A percentile compares a stretch with the other conserved stretches of the same genome.
phyloP scores from a whole-genome alignment of 768 basidiomycete species.

The Imleria badia region DNA sequence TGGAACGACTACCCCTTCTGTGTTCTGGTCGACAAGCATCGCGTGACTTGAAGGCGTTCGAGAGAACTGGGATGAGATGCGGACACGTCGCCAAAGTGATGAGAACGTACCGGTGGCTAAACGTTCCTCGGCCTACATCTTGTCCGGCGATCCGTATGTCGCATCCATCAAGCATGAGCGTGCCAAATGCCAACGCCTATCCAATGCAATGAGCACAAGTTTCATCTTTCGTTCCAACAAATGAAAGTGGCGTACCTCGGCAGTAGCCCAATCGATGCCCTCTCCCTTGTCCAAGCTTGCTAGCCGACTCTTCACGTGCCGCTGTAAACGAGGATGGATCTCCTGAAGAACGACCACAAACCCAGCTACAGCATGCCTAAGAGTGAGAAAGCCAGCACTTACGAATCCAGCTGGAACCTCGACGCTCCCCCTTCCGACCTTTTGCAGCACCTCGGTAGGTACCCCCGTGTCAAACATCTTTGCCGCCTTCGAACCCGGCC shows the following conservation, averaged over 20 bases:
- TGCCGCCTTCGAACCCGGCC: constrained; percentile 60
- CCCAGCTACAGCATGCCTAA: neutral
- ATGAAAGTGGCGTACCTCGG: constrained; percentile 54
- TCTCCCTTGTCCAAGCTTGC: constrained; percentile 62
- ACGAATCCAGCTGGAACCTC: constrained; percentile 67
- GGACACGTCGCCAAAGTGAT: neutral
- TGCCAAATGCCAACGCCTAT: constrained; percentile 85
- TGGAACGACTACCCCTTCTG: constrained; percentile 77
- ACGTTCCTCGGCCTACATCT: constrained; percentile 89
- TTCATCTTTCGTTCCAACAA: neutral
- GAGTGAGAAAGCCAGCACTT: constrained; percentile 26
- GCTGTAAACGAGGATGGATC: constrained; percentile 72
- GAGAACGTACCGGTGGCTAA: constrained; percentile 63
- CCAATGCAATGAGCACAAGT: neutral
- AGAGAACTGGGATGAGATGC: neutral
- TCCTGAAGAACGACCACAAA: constrained; percentile 44
- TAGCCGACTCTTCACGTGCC: constrained; percentile 77
- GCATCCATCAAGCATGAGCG: constrained; percentile 76
- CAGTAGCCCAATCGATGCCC: constrained; percentile 89
- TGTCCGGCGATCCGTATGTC: constrained; percentile 92
- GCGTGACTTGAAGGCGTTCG: constrained; percentile 73
- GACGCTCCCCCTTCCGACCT: no score
- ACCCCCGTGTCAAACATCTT: constrained; percentile 71
- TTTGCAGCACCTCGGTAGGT: constrained; percentile 51
- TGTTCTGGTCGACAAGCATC: constrained; percentile 90